Evolutionary conservation across 495 filamentous ascomycete genomes (phyloP).

Genomic region (Penicillium herquei): DNA sequence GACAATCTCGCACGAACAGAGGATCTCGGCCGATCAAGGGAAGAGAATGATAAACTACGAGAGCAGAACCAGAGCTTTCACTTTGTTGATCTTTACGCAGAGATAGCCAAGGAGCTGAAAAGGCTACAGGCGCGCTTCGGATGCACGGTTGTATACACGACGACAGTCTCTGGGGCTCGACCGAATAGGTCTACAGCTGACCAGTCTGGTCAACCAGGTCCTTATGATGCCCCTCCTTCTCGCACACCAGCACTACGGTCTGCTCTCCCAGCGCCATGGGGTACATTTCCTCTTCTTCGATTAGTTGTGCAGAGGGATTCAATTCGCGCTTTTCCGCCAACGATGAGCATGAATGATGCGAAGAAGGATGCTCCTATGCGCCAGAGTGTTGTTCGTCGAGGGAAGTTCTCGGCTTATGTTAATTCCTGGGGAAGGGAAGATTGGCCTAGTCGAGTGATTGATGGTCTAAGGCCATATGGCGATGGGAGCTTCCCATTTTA

Average conservation of each 20-base stretch:
- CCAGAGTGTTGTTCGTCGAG: slow-evolving; percentile 37
- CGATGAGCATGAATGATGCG: slow-evolving; percentile 56
- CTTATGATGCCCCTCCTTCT: slow-evolving; percentile 34
- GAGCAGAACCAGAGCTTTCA: slow-evolving; percentile 30
- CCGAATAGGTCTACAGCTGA: slow-evolving; percentile 22
- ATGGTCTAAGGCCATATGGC: slow-evolving; percentile 28
- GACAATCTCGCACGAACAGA: slow-evolving; percentile 45
- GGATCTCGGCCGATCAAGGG: slow-evolving; percentile 32
- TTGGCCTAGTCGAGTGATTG: slow-evolving; percentile 39
- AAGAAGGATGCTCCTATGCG: slow-evolving; percentile 47
- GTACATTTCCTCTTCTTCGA: slow-evolving; percentile 42
- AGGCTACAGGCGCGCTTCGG: slow-evolving; percentile 36
- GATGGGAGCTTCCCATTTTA: slow-evolving; percentile 34
- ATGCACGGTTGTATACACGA: slow-evolving; percentile 41
- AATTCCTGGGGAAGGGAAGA: slow-evolving; percentile 47
- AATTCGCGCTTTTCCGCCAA: slow-evolving; percentile 52
- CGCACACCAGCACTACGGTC: slow-evolving; percentile 35
- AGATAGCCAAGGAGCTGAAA: slow-evolving; percentile 34
- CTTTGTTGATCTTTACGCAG: slow-evolving; percentile 34
- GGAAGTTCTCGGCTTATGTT: slow-evolving; percentile 43
- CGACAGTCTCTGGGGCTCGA: slow-evolving; percentile 30
- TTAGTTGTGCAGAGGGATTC: slow-evolving; percentile 44
- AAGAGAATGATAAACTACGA: slow-evolving; percentile 33
- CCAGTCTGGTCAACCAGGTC: slow-evolving; percentile 39
- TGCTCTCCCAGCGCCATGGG: slow-evolving; percentile 49